Base-by-base conservation (phyloP, 192 early-diverging fungal species). In the Coemansia sp. region DNA sequence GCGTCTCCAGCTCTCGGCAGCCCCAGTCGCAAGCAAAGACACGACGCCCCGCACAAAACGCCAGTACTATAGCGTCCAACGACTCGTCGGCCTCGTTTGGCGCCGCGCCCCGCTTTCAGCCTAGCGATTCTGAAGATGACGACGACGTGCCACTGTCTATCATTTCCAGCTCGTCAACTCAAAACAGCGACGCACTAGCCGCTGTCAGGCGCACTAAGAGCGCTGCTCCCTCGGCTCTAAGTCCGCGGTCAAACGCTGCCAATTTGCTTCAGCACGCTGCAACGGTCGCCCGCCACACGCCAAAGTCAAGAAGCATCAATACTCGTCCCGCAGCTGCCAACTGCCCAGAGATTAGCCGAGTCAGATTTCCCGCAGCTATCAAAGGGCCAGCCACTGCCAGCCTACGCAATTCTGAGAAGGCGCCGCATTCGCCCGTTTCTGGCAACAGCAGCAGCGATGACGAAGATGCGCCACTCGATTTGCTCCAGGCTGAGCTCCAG, bases 71-170 rank as follows among this genome's bases (percentile, higher is more conserved):
- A 36, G 60, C 34, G 9, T 38, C 61, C 34, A 41, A 40, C 13
- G 39, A 12, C 61, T 46, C 49, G 18, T n/a, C 47, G 22, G 46
- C 16, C 16, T 24, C 31, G n/a, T 31, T n/a, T 55, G 52, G 13
- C 24, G 39, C 7, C 34, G 31, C 24, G n/a, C 39, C 22, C 38
- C 53, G 5, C 39, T 62, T 57, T 29, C 68, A 61, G 29, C 39
- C 65, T 22, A 53, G 43, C 61, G 61, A 24, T 61, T 47, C 34
- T n/a, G 71, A 61, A 16, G 64, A 70, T 40, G 67, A 66, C 16
- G 79, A 81, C 62, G 78, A 80, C 24, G 46, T 82, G 27, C 80
- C 80, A 33, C 69, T 82, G 62, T 82, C 80, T 12, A 64, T 74
- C 24, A 82, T 82, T 3, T 82, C 80, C 3, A 67, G 63, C 65